Conservation (phyloP, 2,329 filamentous ascomycete species). For the Aspergillus jensenii region DNA sequence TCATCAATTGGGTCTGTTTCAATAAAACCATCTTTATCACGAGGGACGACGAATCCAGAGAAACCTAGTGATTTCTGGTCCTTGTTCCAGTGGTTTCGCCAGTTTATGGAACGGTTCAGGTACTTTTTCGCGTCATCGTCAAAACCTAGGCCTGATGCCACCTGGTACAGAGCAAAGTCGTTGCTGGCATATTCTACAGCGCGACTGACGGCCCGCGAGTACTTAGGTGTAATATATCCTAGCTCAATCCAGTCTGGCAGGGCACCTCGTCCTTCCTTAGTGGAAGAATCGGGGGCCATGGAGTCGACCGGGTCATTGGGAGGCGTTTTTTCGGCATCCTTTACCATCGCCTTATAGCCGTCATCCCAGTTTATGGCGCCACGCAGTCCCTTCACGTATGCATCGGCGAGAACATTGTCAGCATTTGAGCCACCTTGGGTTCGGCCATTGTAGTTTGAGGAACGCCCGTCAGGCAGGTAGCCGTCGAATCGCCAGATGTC, state of each 20-base stretch:
- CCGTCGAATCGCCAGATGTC: constrained; percentile 67
- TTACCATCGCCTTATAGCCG: constrained; percentile 63
- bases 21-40: constrained; percentile 52
- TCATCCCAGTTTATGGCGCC: constrained; percentile 64
- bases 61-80: constrained; percentile 59
- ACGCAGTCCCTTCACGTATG: constrained; percentile 65
- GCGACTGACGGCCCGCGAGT: constrained; percentile 61
- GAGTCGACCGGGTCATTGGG: constrained; percentile 58
- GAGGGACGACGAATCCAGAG: constrained; percentile 66
- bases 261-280: constrained; percentile 67
- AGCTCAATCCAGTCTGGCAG: constrained; percentile 66
- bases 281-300: constrained; percentile 57
- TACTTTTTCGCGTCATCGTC: constrained; percentile 57
- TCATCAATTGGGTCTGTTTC: constrained; percentile 53
- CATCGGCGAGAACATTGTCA: constrained; percentile 71
- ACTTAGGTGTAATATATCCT: constrained; percentile 66
- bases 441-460: constrained; percentile 67
- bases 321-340: constrained; percentile 65
- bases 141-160: constrained; percentile 60
- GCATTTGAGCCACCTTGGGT: constrained; percentile 70
- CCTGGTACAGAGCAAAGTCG: constrained; percentile 66
- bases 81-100: constrained; percentile 71
- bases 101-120: constrained; percentile 63
- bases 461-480: constrained; percentile 65
- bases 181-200: constrained; percentile 69